phyloP scores from a whole-genome alignment of 2,329 filamentous ascomycete genomes.

The Elsinoe arachidis region DNA sequence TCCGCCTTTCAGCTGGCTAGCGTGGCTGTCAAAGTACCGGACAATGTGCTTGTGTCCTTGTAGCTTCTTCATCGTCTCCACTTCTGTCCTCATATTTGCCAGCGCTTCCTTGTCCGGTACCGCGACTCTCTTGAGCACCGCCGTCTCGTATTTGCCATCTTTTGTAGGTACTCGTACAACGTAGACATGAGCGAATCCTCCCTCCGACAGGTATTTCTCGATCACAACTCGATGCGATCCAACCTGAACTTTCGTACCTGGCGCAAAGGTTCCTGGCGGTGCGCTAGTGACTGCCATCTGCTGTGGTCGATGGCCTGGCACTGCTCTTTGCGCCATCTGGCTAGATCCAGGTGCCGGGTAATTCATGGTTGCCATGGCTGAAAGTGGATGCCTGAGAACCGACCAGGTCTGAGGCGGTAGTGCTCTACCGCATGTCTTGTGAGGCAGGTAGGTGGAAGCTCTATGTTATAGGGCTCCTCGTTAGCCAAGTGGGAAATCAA shows the following conservation, averaged over 20 bases:
- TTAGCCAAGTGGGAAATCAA: not conserved
- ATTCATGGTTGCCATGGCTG: constrained; percentile 5
- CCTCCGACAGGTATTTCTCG: constrained; percentile 95
- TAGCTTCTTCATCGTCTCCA: constrained; percentile 99
- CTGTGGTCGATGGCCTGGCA: not conserved
- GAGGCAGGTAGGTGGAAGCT: not conserved
- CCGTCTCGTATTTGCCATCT: constrained; percentile 67
- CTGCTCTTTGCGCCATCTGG: constrained; percentile 9
- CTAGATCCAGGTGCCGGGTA: not conserved
- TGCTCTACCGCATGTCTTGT: not conserved
- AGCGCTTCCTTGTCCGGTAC: constrained; percentile 93
- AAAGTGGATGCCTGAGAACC: not conserved
- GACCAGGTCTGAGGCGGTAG: not conserved
- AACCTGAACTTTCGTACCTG: constrained; percentile 94
- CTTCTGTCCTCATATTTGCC: constrained; percentile 93
- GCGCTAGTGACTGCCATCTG: constrained; percentile 20
- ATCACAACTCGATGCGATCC: constrained; percentile 88
- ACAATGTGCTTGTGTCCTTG: constrained; percentile 95
- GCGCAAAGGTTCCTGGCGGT: constrained; percentile 68
- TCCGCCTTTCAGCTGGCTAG: constrained; percentile 81
- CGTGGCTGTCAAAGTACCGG: constrained; percentile 96
- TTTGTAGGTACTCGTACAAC: constrained; percentile 77
- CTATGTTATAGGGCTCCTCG: not conserved
- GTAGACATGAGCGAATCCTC: constrained; percentile 97
- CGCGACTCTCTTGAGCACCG: constrained; percentile 88